Evolutionary conservation across 345 rosid species (phyloP).

Genomic region (Arabidopsis arenosa): DNA sequence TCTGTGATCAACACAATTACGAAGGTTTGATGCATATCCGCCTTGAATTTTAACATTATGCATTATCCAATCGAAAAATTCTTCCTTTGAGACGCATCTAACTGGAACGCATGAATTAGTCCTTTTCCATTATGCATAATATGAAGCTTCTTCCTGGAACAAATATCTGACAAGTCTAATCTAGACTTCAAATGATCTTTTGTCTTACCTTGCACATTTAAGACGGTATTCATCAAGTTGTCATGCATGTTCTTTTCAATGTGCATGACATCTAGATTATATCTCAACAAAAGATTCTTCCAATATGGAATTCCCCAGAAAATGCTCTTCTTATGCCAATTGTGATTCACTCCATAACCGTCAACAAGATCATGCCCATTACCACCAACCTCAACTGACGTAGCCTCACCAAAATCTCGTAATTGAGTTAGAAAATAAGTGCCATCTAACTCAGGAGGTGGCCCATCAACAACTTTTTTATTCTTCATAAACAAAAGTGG

Average conservation of each 20-base stretch:
- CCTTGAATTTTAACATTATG: background rate
- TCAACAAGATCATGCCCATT: background rate
- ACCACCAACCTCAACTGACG: background rate
- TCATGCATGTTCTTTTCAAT: background rate
- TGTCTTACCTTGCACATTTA: background rate
- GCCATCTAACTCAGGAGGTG: background rate
- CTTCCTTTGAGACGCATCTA: background rate
- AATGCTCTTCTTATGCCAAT: background rate
- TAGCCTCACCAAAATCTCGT: background rate
- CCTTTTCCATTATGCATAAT: no score
- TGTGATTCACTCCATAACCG: background rate
- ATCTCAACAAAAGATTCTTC: background rate
- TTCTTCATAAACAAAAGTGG: background rate
- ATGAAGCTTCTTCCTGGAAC: no score
- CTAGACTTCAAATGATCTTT: background rate
- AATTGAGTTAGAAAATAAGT: background rate
- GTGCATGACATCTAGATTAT: background rate
- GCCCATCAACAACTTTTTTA: background rate
- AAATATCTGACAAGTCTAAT: no score
- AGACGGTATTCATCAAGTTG: no score
- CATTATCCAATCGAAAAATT: background rate
- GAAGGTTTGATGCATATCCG: background rate
- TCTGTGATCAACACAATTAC: background rate
- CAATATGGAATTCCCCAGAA: background rate
- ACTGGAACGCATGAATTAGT: rapidly evolving